A percentile compares a stretch with the other conserved stretches of the same genome.
These are phyloP conservation scores for Schizochytrium sp. DNA, from an alignment of 108 stramenopile species.

Conservation along the genomic window DNA sequence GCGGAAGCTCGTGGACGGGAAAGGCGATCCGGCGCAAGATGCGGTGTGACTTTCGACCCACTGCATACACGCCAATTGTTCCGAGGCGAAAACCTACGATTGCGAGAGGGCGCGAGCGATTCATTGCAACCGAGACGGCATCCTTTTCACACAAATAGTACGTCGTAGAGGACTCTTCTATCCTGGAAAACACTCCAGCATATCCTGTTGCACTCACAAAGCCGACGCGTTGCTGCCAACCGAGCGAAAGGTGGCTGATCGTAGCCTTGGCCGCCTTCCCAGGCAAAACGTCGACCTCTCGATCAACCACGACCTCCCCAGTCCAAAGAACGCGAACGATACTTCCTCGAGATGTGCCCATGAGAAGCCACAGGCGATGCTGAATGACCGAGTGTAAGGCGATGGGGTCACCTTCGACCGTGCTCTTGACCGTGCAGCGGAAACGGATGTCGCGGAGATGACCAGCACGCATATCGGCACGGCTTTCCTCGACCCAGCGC, in stretches of 20 bases:
- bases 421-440: not conserved
- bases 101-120: not conserved
- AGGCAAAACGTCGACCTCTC: not conserved
- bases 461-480: not conserved
- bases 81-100: not conserved
- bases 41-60: not conserved
- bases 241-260: not conserved
- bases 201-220: not conserved
- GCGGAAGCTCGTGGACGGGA: not conserved
- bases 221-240: not conserved
- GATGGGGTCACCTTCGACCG: not conserved
- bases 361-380: slow-evolving; percentile 9
- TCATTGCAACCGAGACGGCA: not conserved
- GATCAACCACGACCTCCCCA: not conserved
- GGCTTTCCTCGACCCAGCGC: not conserved
- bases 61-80: not conserved
- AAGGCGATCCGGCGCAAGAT: not conserved
- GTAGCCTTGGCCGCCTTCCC: not conserved
- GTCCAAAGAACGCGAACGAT: not conserved
- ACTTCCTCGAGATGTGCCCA: not conserved
- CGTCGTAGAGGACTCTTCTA: not conserved
- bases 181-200: not conserved
- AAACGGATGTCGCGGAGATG: not conserved
- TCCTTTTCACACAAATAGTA: not conserved
- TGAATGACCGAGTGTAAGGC: not conserved